Conservation (phyloP, 441 rosid species). For the Eutrema salsugineum region DNA sequence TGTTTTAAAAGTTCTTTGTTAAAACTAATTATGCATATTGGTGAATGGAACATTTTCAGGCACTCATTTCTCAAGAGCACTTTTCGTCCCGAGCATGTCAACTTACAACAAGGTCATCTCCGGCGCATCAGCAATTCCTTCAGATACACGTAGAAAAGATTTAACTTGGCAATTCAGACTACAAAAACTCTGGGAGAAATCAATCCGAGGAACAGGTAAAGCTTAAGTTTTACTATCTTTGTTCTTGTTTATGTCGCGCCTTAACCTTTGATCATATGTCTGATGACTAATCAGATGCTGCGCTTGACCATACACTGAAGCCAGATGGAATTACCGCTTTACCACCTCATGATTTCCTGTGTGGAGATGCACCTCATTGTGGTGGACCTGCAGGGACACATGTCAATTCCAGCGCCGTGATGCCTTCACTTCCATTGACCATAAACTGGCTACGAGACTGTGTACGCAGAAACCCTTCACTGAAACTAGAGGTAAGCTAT, state of each 20-base stretch:
- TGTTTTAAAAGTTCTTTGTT: not conserved
- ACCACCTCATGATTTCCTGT: constrained; percentile 54
- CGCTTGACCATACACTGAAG: constrained; percentile 35
- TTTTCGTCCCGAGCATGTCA: constrained; percentile 83
- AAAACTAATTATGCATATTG: not conserved
- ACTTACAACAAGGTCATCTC: constrained; percentile 76
- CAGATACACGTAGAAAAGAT: constrained; percentile 39
- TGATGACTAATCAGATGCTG: constrained; percentile 36
- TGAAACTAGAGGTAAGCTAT: constrained; percentile 57
- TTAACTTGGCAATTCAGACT: constrained; percentile 78
- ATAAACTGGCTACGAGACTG: constrained; percentile 84
- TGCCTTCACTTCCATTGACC: constrained; percentile 75
- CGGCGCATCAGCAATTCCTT: constrained; percentile 43
- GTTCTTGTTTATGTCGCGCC: not conserved
- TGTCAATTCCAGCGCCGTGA: constrained; percentile 50
- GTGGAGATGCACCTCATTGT: constrained; percentile 45
- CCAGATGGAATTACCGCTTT: constrained; percentile 24
- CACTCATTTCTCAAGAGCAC: constrained; percentile 68
- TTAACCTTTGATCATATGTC: constrained; percentile 2
- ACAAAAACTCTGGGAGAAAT: constrained; percentile 75
- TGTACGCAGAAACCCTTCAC: constrained; percentile 62
- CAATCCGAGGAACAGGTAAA: constrained; percentile 59
- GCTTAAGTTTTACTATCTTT: constrained; percentile 1
- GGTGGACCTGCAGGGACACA: constrained; percentile 32
- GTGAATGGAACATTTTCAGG: constrained; percentile 40